A percentile compares a stretch with the other conserved stretches of the same genome.
Evolutionary conservation across 257 asterid species (phyloP).

Genomic region (Solanum raphanifolium): DNA sequence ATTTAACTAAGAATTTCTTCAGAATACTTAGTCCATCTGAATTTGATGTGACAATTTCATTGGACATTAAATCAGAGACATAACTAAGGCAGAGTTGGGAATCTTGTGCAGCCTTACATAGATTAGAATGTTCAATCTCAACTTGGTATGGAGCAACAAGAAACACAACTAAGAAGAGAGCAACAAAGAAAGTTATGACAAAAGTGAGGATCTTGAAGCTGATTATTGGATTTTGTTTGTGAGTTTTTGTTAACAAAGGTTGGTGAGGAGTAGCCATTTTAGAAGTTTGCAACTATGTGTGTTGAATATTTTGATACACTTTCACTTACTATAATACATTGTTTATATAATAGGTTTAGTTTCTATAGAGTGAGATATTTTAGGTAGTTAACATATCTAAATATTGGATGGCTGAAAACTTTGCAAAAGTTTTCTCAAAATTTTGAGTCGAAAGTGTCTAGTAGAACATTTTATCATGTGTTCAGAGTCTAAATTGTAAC

Average conservation of each 20-base stretch:
- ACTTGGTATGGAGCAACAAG: constrained; percentile 11
- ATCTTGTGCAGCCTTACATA: constrained; percentile 20
- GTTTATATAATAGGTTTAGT: neutral
- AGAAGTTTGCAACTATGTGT: neutral
- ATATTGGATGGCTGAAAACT: neutral
- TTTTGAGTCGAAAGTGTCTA: neutral
- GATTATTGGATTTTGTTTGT: constrained; percentile 1
- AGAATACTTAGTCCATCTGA: neutral
- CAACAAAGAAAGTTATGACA: constrained; percentile 1
- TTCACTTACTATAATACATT: neutral
- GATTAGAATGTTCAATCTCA: neutral
- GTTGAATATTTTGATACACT: neutral
- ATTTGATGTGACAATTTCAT: neutral
- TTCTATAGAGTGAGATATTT: neutral
- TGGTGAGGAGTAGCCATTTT: constrained; percentile 21
- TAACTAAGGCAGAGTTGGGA: constrained; percentile 16
- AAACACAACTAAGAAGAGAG: constrained; percentile 5
- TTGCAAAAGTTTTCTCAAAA: too few species aligned
- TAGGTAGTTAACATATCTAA: neutral
- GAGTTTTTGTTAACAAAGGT: constrained; percentile 12
- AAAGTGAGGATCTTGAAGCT: constrained; percentile 19
- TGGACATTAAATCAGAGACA: constrained; percentile 10
- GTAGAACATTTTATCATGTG: too few species aligned
- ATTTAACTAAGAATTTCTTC: constrained; percentile 11
- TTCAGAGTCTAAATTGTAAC: too few species aligned